A percentile compares a stretch with the other conserved stretches of the same genome.
These are phyloP conservation scores for Kokia cookei DNA, from an alignment of 441 rosid species.

Conservation along the genomic window DNA sequence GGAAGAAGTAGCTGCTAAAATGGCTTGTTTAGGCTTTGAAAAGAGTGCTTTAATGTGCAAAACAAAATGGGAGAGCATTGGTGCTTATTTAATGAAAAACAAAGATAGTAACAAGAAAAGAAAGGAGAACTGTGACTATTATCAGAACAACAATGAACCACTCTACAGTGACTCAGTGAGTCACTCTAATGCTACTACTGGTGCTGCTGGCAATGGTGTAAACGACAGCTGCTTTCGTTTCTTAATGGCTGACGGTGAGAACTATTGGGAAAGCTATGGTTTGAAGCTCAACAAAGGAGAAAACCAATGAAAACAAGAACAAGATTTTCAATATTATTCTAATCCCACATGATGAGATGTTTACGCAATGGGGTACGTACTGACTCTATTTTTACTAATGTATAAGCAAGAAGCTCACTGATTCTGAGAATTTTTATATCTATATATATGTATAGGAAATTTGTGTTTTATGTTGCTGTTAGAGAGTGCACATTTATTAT, in stretches of 20 bases:
- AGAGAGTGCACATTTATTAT: not conserved
- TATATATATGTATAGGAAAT: not conserved
- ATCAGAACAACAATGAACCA: constrained; percentile 24
- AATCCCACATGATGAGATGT: not conserved
- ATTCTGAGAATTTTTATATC: not conserved
- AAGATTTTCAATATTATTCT: not conserved
- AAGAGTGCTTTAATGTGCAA: constrained; percentile 45
- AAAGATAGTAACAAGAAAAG: constrained; percentile 23
- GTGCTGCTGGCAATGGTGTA: constrained; percentile 32
- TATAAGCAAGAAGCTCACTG: not conserved
- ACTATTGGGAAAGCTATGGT: constrained; percentile 76
- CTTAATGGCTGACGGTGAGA: constrained; percentile 81
- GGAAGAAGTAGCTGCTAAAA: constrained; percentile 45
- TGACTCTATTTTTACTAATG: not conserved
- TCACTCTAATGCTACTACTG: constrained; percentile 20
- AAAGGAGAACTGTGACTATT: constrained; percentile 44
- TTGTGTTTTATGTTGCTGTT: not conserved
- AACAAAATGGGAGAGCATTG: constrained; percentile 51
- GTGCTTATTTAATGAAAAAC: constrained; percentile 11
- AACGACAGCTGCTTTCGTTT: constrained; percentile 67
- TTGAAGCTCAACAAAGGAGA: constrained; percentile 67
- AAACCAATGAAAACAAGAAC: constrained; percentile 19
- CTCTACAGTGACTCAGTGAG: constrained; percentile 30
- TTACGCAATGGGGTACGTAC: not conserved
- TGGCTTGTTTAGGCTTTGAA: constrained; percentile 46